Percentiles rank a stretch among this genome's conserved stretches.
phyloP scores from a whole-genome alignment of 2,329 filamentous ascomycete species.

The Whalleya microplaca region DNA sequence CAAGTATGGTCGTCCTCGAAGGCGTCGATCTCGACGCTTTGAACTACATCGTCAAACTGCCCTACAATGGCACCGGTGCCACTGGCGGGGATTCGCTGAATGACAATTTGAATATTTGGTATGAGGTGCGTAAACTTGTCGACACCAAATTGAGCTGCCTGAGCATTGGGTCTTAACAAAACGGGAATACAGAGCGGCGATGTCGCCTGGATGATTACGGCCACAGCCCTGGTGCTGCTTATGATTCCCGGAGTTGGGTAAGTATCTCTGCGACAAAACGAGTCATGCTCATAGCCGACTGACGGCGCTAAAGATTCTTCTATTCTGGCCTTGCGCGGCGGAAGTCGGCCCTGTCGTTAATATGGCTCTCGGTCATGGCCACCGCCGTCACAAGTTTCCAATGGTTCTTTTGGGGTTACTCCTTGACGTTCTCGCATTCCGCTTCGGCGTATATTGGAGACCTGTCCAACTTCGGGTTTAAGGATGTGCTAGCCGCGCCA shows the following conservation, averaged over 20 bases:
- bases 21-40: slow-evolving; percentile 48
- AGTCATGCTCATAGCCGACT: slow-evolving; percentile 7
- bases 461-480: slow-evolving; percentile 79
- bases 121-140: slow-evolving; percentile 58
- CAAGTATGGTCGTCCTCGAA: slow-evolving; percentile 41
- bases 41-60: slow-evolving; percentile 50
- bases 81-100: slow-evolving; percentile 70
- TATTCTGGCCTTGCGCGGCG: slow-evolving; percentile 87
- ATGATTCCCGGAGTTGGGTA: slow-evolving; percentile 91
- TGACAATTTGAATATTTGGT: slow-evolving; percentile 77
- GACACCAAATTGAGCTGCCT: slow-evolving; percentile 14
- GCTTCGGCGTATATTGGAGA: slow-evolving; percentile 78
- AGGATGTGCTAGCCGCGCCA: slow-evolving; percentile 72
- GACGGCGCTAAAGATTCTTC: slow-evolving; percentile 66
- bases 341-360: slow-evolving; percentile 86
- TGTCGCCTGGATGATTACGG: slow-evolving; percentile 81
- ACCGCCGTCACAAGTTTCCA: slow-evolving; percentile 84
- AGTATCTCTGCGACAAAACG: slow-evolving; percentile 32
- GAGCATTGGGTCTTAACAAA: slow-evolving; percentile 24
- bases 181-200: slow-evolving; percentile 63
- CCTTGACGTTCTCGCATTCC: slow-evolving; percentile 77
- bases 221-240: slow-evolving; percentile 81
- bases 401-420: slow-evolving; percentile 95
- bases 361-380: slow-evolving; percentile 90
- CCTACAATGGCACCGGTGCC: slow-evolving; percentile 66